Evolutionary conservation across 768 basidiomycete species (phyloP), one percentile per base, ranked within the genome.

Genomic region (Boletus eberwhitei): DNA sequence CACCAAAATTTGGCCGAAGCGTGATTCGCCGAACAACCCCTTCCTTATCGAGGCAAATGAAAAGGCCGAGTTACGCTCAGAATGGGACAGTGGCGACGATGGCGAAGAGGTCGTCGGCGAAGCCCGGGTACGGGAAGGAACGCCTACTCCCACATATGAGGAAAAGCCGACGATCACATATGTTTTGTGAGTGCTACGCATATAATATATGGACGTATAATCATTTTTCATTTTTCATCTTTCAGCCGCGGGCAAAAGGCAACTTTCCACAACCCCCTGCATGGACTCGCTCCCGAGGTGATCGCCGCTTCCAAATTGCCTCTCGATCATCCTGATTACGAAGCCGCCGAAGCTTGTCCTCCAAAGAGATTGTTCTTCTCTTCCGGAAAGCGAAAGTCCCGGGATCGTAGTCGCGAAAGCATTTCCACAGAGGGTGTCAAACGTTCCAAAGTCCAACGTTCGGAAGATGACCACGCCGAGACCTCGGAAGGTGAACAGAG

Each of bases 21-120:
- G 83, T 17, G 86, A 87, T 66, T 85, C 86, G 4, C 87, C 86
- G 1, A 77, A 84, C 57, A 89, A 89, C 54, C 87, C 88, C 0
- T 89, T 90, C 74, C 75, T 89, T 12, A 73, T 70, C 24, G 77
- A 77, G 2, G 58, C 64, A 12, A 43, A 57, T 17, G 59, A 67
- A 37, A 62, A 66, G 8, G 65, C 52, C 39, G 42, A 53, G 29
- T 47, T 35, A 26, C 49, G 37, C 38, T 59, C 68, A 6, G 69
- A 61, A 41, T 71, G 69, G 69, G 69, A 69, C 24, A 71, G 69
- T n/a, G 63, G 63, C 12, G 74, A 75, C 5, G 70, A 73, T 8
- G 70, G 72, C 13, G 67, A 63, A 24, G 73, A 72, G 11, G 67
- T 70, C 0, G 66, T 71, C 29, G 71, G 63, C 48, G 68, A 62